A percentile compares a stretch with the other conserved stretches of the same genome.
These are phyloP conservation scores for Phyllosticta ampelicida DNA, from an alignment of 2,329 filamentous ascomycete species.

Conservation along the genomic window DNA sequence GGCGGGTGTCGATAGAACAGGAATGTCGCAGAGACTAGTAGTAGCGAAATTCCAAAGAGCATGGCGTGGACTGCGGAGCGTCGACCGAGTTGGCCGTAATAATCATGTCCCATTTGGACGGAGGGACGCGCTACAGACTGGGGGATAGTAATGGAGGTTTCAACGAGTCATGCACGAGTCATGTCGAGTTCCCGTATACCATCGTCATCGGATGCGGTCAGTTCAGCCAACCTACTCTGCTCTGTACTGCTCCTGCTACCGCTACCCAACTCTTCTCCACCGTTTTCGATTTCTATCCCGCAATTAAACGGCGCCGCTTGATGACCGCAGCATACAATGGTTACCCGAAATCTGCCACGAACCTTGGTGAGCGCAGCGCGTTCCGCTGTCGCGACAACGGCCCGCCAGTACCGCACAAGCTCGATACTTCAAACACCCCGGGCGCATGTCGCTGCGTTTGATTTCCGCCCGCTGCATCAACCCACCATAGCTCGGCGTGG, in stretches of 20 bases:
- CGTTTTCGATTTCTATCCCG: neutral
- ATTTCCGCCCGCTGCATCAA: neutral
- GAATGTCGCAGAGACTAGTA: slow-evolving; percentile 27
- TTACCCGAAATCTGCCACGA: neutral
- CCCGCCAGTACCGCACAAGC: slow-evolving; percentile 5
- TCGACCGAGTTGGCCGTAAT: neutral
- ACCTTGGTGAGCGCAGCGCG: neutral
- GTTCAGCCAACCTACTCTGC: too few relatives aligned
- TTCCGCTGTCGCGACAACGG: neutral
- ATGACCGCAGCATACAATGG: neutral
- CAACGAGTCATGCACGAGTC: too few relatives aligned
- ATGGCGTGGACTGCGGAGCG: slow-evolving; percentile 14
- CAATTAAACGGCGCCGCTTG: neutral
- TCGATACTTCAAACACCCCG: neutral
- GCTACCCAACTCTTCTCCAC: neutral
- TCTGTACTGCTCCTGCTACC: too few relatives aligned
- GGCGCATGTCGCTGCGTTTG: neutral
- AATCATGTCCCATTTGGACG: neutral
- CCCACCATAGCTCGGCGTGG: neutral
- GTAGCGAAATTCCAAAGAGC: slow-evolving; percentile 27
- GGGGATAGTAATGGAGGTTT: neutral
- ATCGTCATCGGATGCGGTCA: slow-evolving; percentile 4
- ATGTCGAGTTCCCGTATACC: too few relatives aligned
- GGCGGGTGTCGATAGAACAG: slow-evolving; percentile 26
- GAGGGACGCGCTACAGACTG: neutral